Evolutionary conservation across 148 eudicot species (phyloP).

Genomic region (Silene conica): DNA sequence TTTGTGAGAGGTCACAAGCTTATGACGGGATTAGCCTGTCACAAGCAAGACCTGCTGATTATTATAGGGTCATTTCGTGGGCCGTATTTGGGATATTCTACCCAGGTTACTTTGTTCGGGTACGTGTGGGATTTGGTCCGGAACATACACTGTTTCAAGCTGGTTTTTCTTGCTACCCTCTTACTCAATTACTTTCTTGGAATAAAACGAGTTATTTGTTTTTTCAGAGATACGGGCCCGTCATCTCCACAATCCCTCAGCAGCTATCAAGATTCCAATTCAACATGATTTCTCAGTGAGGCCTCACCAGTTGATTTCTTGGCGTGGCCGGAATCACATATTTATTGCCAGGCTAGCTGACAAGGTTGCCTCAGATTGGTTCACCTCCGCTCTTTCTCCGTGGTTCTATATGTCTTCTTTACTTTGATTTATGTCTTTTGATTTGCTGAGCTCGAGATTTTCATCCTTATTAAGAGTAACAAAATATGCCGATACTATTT

Average conservation of each 20-base stretch:
- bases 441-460: too few relatives aligned
- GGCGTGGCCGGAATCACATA: neutral
- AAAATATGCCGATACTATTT: too few relatives aligned
- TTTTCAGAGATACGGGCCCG: conserved; percentile 96
- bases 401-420: neutral
- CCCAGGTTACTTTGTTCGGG: too few relatives aligned
- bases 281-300: conserved; percentile 76
- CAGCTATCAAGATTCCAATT: conserved; percentile 91
- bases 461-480: too few relatives aligned
- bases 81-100: too few relatives aligned
- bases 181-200: neutral
- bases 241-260: conserved; percentile 93
- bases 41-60: too few relatives aligned
- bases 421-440: neutral
- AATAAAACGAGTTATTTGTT: conserved; percentile 18
- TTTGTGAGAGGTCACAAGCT: too few relatives aligned
- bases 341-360: neutral
- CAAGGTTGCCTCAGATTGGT: neutral
- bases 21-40: too few relatives aligned
- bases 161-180: neutral
- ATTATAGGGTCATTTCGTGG: too few relatives aligned
- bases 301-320: neutral
- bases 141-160: neutral
- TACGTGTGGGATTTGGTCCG: too few relatives aligned
- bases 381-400: too few relatives aligned